phyloP scores from a whole-genome alignment of 306 rosid genomes.

The Cucurbita maxima region DNA sequence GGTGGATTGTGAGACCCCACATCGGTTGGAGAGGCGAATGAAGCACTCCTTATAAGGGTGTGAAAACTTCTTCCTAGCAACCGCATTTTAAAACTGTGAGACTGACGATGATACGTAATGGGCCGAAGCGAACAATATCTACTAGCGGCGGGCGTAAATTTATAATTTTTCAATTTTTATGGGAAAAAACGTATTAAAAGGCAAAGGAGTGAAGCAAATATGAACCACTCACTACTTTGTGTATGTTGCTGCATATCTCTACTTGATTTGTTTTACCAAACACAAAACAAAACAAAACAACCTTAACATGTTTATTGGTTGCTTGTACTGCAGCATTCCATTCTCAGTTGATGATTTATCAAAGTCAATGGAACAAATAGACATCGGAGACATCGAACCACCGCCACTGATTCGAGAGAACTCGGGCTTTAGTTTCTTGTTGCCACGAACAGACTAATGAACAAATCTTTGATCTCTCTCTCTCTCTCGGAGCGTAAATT shows the following conservation, averaged over 20 bases:
- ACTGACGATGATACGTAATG: no score
- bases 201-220: neutral
- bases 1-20: no score
- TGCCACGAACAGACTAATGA: conserved; percentile 65
- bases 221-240: neutral
- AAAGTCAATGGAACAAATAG: conserved; percentile 89
- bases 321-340: conserved; percentile 60
- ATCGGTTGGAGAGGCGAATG: no score
- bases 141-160: neutral
- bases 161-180: neutral
- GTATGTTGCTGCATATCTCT: neutral
- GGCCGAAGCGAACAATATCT: no score
- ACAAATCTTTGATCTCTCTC: neutral
- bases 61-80: no score
- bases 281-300: neutral
- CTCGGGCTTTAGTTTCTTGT: conserved; percentile 89
- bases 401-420: conserved; percentile 92
- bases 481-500: neutral
- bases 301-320: neutral
- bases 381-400: conserved; percentile 79
- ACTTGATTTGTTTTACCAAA: neutral
- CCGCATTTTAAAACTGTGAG: no score
- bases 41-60: no score
- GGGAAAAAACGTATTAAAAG: neutral
- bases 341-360: conserved; percentile 98